Evolutionary conservation across 2,329 filamentous ascomycete genomes (phyloP).

Genomic region (Aspergillus niger): DNA sequence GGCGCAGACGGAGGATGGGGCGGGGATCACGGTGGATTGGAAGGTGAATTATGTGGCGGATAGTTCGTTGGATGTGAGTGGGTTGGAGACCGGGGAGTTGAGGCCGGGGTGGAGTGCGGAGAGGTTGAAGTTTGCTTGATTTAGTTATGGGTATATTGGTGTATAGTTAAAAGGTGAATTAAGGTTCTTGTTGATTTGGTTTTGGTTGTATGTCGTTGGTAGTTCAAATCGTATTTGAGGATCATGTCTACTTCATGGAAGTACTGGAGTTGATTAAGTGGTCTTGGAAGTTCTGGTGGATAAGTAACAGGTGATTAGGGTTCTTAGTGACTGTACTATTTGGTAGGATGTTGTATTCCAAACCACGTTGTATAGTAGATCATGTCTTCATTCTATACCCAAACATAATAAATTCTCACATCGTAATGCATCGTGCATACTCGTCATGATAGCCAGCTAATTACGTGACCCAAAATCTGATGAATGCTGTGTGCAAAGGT

Average conservation of each 20-base stretch:
- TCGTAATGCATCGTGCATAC: not conserved
- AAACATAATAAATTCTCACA: not conserved
- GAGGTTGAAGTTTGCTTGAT: conserved; percentile 38
- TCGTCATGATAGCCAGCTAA: not conserved
- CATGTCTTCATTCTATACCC: not conserved
- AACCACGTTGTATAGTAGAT: not conserved
- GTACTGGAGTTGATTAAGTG: not conserved
- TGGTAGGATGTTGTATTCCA: not conserved
- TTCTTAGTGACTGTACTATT: not conserved
- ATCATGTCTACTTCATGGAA: too few species aligned
- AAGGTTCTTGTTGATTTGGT: too few species aligned
- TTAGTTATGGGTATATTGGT: too few species aligned
- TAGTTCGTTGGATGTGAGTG: conserved; percentile 54
- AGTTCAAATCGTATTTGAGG: too few species aligned
- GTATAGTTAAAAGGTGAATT: too few species aligned
- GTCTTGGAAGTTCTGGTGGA: too few species aligned
- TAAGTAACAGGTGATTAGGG: not conserved
- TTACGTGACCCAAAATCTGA: not conserved
- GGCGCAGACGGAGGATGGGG: conserved; percentile 59
- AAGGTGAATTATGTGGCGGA: conserved; percentile 57
- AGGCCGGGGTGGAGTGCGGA: conserved; percentile 54
- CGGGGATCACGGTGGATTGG: conserved; percentile 53
- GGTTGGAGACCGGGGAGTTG: conserved; percentile 51
- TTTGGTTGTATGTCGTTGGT: too few species aligned
- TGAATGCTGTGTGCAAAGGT: not conserved